Percentiles rank a stretch among this genome's conserved stretches.
Evolutionary conservation across 139 green algal genomes (phyloP).

Genomic region (Ettlia oleoabundans): DNA sequence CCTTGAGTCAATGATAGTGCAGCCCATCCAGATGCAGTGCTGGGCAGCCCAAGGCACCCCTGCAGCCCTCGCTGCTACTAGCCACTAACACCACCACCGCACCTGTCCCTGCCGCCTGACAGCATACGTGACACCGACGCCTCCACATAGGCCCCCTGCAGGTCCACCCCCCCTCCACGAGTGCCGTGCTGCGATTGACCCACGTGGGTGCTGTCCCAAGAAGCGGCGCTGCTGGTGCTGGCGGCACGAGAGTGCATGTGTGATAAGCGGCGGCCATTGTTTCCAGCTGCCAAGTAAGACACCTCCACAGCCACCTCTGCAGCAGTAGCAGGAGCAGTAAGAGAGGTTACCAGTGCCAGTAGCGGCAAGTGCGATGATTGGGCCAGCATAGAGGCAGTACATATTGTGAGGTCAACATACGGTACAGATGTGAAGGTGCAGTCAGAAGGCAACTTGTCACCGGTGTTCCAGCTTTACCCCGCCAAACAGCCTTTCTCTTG

Average conservation of each 20-base stretch:
- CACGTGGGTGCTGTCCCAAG: neutral
- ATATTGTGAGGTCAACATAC: no score
- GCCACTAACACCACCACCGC: neutral
- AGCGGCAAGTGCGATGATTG: neutral
- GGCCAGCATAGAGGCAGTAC: no score
- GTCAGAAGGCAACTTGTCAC: no score
- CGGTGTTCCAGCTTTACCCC: no score
- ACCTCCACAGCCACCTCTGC: constrained; percentile 48
- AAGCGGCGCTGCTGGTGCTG: constrained; percentile 10
- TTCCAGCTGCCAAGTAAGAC: constrained; percentile 48
- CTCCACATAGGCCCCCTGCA: constrained; percentile 16
- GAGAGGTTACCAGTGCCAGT: neutral
- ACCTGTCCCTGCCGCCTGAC: constrained; percentile 17
- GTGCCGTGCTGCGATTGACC: neutral
- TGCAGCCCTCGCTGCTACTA: no score
- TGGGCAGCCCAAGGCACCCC: no score
- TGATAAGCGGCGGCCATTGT: neutral
- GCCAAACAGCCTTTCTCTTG: no score
- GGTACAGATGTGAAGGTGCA: no score
- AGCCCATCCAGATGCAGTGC: neutral
- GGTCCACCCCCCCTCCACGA: neutral
- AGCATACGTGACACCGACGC: constrained; percentile 25
- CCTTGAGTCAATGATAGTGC: no score
- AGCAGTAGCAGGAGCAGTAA: no score
- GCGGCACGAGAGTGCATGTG: constrained; percentile 10